phyloP scores from a whole-genome alignment of 805 yeast species.

The Sugiyamaella marilandica region DNA sequence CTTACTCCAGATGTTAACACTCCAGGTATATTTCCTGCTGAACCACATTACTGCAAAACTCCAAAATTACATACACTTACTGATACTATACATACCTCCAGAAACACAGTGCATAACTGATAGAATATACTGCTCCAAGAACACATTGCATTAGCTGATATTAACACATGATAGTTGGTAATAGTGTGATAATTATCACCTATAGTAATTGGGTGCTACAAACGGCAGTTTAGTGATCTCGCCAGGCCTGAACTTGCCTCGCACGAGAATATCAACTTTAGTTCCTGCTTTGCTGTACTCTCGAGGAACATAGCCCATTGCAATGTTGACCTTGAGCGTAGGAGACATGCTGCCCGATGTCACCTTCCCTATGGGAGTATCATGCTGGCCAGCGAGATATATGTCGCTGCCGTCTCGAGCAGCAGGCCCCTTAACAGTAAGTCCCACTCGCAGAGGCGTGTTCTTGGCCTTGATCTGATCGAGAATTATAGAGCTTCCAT shows the following conservation, averaged over 20 bases:
- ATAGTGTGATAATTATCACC: not conserved
- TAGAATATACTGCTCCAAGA: too few species aligned
- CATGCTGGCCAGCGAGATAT: constrained; percentile 47
- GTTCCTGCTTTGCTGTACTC: constrained; percentile 71
- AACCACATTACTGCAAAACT: too few species aligned
- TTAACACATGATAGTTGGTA: too few species aligned
- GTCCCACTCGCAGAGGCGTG: constrained; percentile 65
- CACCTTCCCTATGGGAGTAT: constrained; percentile 51
- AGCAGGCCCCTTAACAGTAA: constrained; percentile 75
- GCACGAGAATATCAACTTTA: constrained; percentile 63
- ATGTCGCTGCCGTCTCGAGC: constrained; percentile 79
- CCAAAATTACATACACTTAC: too few species aligned
- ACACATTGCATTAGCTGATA: too few species aligned
- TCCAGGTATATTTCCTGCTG: too few species aligned
- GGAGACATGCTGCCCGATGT: constrained; percentile 66
- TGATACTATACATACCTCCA: too few species aligned
- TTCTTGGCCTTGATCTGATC: constrained; percentile 65
- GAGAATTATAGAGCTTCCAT: constrained; percentile 69
- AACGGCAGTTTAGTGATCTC: constrained; percentile 80
- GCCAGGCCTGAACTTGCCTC: constrained; percentile 79
- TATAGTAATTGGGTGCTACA: constrained; percentile 60
- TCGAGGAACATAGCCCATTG: constrained; percentile 82
- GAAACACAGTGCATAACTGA: too few species aligned
- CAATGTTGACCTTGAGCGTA: constrained; percentile 73
- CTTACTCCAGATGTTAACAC: too few species aligned